Conservation (phyloP, 805 yeast species). For the Clavispora carvajalis region DNA sequence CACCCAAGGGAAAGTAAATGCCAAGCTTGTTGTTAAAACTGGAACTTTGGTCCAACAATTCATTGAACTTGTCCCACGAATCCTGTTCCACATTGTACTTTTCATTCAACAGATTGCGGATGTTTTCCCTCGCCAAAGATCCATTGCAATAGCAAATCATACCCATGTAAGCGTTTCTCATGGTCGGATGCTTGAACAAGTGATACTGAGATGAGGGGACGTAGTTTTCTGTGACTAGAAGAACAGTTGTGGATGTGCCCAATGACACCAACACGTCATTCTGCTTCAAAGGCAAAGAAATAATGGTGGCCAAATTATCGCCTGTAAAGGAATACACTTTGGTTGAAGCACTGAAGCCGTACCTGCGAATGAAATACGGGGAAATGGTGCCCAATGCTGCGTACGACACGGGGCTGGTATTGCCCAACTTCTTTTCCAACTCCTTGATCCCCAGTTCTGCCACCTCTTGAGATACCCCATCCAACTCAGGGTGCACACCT, state of each 20-base stretch:
- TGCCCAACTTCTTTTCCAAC: slow-evolving; percentile 50
- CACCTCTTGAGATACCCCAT: slow-evolving; percentile 23
- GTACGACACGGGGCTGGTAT: slow-evolving; percentile 46
- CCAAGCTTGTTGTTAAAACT: slow-evolving; percentile 52
- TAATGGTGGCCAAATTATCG: slow-evolving; percentile 83
- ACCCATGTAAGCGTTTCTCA: slow-evolving; percentile 76
- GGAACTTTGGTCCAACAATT: slow-evolving; percentile 38
- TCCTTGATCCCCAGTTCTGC: slow-evolving; percentile 29
- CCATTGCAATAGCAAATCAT: slow-evolving; percentile 95
- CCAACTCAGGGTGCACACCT: slow-evolving; percentile 42
- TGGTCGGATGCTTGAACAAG: slow-evolving; percentile 80
- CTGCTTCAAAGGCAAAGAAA: slow-evolving; percentile 70
- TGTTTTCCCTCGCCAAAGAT: slow-evolving; percentile 73
- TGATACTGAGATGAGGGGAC: slow-evolving; percentile 80
- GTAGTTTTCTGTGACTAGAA: slow-evolving; percentile 73
- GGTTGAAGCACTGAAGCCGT: slow-evolving; percentile 57
- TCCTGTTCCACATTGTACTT: slow-evolving; percentile 29
- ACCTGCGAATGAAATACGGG: slow-evolving; percentile 55
- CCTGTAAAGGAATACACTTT: slow-evolving; percentile 77
- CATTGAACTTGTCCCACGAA: slow-evolving; percentile 61
- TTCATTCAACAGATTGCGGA: slow-evolving; percentile 58
- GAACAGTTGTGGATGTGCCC: slow-evolving; percentile 90
- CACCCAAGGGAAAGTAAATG: slow-evolving; percentile 83
- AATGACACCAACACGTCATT: slow-evolving; percentile 77
- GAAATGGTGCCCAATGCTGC: slow-evolving; percentile 49